Conservation (phyloP, 2,329 filamentous ascomycete genomes). For the Chrysoporthe deuterocubensis region DNA sequence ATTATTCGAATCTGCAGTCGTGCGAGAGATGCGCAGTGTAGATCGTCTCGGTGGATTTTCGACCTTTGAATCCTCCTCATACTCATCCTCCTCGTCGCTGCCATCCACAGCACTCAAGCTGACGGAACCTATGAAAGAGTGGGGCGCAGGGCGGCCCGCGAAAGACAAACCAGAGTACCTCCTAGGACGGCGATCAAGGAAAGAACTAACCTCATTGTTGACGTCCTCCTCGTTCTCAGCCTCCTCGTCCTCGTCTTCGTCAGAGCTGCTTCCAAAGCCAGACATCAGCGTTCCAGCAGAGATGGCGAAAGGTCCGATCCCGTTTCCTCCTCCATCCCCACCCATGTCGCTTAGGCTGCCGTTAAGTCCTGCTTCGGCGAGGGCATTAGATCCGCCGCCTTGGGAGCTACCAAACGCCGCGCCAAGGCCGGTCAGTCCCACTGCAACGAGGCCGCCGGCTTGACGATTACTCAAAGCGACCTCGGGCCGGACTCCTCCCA, state of each 20-base stretch:
- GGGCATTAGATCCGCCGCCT: constrained; percentile 56
- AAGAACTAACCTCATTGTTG: constrained; percentile 66
- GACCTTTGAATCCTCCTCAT: constrained; percentile 1
- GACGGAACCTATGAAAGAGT: constrained; percentile 19
- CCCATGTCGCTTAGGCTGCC: constrained; percentile 68
- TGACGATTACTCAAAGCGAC: constrained; percentile 81
- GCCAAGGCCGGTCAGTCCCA: constrained; percentile 53
- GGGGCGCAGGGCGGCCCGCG: constrained; percentile 19
- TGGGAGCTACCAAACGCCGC: constrained; percentile 38
- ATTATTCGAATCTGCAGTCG: not conserved
- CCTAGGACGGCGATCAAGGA: constrained; percentile 29
- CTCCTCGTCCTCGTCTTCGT: constrained; percentile 95
- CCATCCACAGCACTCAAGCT: constrained; percentile 12
- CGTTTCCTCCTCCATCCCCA: constrained; percentile 65
- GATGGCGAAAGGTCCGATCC: constrained; percentile 73
- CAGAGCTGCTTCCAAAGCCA: constrained; percentile 92
- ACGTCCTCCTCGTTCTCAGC: constrained; percentile 81
- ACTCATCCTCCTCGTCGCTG: constrained; percentile 11
- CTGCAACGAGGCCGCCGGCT: constrained; percentile 52
- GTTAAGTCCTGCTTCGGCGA: constrained; percentile 81
- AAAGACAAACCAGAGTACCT: constrained; percentile 22
- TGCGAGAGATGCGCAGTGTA: not conserved
- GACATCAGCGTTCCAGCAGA: constrained; percentile 78
- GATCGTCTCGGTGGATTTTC: constrained; percentile 2
- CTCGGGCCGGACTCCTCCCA: constrained; percentile 92